phyloP scores from a whole-genome alignment of 495 filamentous ascomycete species.

The Daldinia caldariorum region DNA sequence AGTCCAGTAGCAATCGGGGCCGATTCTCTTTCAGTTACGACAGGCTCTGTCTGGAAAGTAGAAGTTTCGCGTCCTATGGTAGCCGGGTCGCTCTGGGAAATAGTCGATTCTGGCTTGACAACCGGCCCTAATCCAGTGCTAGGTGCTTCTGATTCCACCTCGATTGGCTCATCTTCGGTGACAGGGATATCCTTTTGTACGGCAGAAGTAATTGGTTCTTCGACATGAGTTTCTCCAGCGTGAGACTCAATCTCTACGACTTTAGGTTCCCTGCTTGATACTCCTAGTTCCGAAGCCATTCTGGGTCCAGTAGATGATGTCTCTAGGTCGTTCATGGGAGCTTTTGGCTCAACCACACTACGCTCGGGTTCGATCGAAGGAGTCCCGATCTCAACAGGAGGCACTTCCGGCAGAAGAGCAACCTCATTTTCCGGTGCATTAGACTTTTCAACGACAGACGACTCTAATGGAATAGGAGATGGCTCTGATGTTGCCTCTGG shows the following conservation, averaged over 20 bases:
- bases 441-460: slow-evolving; percentile 4
- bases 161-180: slow-evolving; percentile 1
- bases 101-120: slow-evolving; percentile 11
- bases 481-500: not conserved
- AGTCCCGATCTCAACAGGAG: not conserved
- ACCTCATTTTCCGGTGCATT: not conserved
- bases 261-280: not conserved
- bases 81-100: not conserved
- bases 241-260: not conserved
- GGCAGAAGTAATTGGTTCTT: slow-evolving; percentile 11
- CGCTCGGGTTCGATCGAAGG: slow-evolving; percentile 8
- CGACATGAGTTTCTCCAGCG: not conserved
- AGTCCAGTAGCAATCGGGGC: slow-evolving; percentile 1
- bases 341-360: not conserved
- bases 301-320: not conserved
- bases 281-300: not conserved
- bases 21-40: not conserved
- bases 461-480: slow-evolving; percentile 1
- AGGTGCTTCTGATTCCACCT: not conserved
- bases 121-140: not conserved
- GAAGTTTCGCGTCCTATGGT: slow-evolving; percentile 6
- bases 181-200: not conserved
- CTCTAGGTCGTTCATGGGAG: not conserved
- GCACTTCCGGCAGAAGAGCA: not conserved
- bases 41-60: not conserved